Conservation (phyloP, 2,329 filamentous ascomycete species). For the Emergomyces africanus region DNA sequence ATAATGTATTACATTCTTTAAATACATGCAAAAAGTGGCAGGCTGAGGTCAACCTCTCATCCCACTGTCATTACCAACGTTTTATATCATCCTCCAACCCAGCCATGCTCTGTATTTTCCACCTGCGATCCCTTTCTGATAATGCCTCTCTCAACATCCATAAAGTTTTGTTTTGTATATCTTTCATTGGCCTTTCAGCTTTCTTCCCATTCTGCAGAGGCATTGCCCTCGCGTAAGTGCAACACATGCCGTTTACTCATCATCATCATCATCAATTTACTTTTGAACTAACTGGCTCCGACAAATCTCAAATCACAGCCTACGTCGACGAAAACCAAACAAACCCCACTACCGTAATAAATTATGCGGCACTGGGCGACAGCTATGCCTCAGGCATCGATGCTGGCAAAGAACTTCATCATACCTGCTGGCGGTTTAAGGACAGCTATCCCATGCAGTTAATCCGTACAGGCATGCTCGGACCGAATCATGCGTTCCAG, state of each 20-base stretch:
- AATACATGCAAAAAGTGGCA: not conserved
- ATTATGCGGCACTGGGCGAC: constrained; percentile 17
- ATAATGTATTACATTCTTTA: not conserved
- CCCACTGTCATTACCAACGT: not conserved
- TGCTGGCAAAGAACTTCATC: constrained; percentile 12
- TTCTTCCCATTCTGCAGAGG: not conserved
- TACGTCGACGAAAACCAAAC: not conserved
- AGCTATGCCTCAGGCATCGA: constrained; percentile 18
- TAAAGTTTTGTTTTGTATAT: not conserved
- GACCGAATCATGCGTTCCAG: constrained; percentile 11
- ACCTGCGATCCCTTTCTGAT: not conserved
- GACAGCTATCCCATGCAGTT: constrained; percentile 17
- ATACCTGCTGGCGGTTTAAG: constrained; percentile 13
- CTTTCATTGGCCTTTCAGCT: not conserved
- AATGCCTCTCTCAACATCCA: not conserved
- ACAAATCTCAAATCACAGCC: not conserved
- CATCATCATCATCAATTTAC: not conserved
- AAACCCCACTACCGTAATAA: constrained; percentile 1
- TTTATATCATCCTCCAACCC: not conserved
- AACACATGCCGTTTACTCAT: not conserved
- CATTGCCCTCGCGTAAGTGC: not conserved
- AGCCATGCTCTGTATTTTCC: not conserved
- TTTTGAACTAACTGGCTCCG: not conserved
- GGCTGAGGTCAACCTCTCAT: not conserved
- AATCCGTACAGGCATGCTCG: constrained; percentile 7